Evolutionary conservation across 495 filamentous ascomycete genomes (phyloP).

Genomic region (Clohesyomyces aquaticus): DNA sequence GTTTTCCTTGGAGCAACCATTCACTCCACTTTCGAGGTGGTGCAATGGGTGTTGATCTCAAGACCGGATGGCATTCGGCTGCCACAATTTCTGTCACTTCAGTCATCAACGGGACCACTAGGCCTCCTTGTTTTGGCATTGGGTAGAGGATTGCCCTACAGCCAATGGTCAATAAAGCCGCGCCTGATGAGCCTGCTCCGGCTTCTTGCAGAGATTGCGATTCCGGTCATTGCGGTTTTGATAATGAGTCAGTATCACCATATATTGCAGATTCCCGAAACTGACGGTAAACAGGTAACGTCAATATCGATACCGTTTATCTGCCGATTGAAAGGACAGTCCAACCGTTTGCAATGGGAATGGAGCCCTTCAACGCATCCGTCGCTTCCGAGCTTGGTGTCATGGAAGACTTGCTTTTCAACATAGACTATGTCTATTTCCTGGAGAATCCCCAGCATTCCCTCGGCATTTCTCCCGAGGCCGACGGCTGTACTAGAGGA

Average conservation of each 20-base stretch:
- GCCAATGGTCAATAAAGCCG: constrained; percentile 25
- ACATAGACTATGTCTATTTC: constrained; percentile 24
- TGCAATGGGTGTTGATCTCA: constrained; percentile 34
- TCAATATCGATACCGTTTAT: constrained; percentile 18
- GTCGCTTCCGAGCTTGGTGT: constrained; percentile 26
- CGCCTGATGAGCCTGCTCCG: constrained; percentile 22
- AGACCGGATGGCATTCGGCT: constrained; percentile 20
- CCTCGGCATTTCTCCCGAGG: constrained; percentile 13
- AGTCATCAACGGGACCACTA: constrained; percentile 24
- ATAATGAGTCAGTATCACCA: constrained; percentile 27
- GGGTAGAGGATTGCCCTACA: constrained; percentile 9
- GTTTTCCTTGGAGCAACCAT: constrained; percentile 25
- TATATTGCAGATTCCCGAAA: neutral
- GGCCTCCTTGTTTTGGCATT: constrained; percentile 22
- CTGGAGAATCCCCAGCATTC: constrained; percentile 22
- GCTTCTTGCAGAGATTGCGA: constrained; percentile 17
- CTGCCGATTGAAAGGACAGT: constrained; percentile 14
- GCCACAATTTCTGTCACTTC: constrained; percentile 29
- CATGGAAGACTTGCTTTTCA: constrained; percentile 33
- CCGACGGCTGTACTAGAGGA: constrained; percentile 14
- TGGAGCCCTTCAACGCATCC: constrained; percentile 29
- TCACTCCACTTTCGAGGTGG: constrained; percentile 33
- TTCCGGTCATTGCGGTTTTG: constrained; percentile 26
- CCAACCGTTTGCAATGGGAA: constrained; percentile 18
- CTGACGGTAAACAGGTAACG: constrained; percentile 17